phyloP scores from a whole-genome alignment of 140 eudicot species.

The Cichorium intybus region DNA sequence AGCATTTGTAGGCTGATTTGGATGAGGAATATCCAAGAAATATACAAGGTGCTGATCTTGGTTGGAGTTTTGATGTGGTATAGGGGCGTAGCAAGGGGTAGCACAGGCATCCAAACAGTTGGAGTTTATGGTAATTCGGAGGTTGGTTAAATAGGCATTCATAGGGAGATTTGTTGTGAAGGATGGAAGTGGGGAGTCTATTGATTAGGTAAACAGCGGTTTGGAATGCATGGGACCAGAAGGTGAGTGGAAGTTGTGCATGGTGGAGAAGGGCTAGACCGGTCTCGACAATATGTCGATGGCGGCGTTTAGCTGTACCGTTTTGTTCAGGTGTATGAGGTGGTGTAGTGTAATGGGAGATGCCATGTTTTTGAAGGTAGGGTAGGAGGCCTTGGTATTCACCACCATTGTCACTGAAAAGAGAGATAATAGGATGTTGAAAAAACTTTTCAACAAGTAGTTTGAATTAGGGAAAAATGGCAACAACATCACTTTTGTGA shows the following conservation, averaged over 20 bases:
- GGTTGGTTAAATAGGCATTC: background rate
- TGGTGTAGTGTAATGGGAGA: slow-evolving; percentile 13
- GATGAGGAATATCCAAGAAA: slow-evolving; percentile 1
- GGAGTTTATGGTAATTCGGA: background rate
- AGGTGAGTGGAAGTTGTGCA: background rate
- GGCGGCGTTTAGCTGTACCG: background rate
- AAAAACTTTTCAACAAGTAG: background rate
- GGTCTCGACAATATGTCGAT: background rate
- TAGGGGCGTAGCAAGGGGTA: background rate
- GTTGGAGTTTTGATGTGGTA: background rate
- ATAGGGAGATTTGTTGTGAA: background rate
- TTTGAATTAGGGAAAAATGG: background rate
- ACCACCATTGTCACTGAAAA: too few species aligned
- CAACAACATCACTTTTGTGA: background rate
- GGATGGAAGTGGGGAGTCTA: background rate
- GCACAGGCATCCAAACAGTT: slow-evolving; percentile 9
- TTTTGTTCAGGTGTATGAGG: slow-evolving; percentile 10
- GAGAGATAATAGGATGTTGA: background rate
- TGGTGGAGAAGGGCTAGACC: background rate
- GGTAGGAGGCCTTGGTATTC: background rate
- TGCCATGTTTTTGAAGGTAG: background rate
- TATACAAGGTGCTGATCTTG: background rate
- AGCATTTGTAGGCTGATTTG: slow-evolving; percentile 2
- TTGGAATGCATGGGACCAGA: slow-evolving; percentile 2
- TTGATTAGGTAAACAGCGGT: background rate